Evolutionary conservation across 495 filamentous ascomycete genomes (phyloP).

Genomic region (Diplogelasinospora grovesii): DNA sequence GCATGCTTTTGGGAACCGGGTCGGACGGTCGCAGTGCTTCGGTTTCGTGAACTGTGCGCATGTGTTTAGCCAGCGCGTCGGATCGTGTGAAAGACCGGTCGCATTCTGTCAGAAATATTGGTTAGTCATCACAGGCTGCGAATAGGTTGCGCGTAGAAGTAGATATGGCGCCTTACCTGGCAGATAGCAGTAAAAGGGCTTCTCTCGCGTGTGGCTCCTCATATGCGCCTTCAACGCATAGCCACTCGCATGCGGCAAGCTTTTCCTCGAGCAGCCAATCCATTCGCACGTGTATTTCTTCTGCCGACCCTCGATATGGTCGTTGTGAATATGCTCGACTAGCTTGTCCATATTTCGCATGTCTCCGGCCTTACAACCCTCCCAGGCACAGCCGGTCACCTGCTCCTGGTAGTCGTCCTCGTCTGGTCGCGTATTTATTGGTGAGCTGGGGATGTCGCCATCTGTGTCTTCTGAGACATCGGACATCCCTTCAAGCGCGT

Average conservation of each 20-base stretch:
- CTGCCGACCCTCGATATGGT: slow-evolving; percentile 74
- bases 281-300: slow-evolving; percentile 87
- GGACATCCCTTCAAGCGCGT: slow-evolving; percentile 35
- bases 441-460: slow-evolving; percentile 71
- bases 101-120: too few relatives aligned
- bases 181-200: slow-evolving; percentile 92
- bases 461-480: slow-evolving; percentile 84
- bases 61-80: slow-evolving; percentile 94
- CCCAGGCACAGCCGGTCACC: slow-evolving; percentile 83
- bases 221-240: slow-evolving; percentile 96
- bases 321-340: slow-evolving; percentile 87
- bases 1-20: slow-evolving; percentile 71
- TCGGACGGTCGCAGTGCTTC: slow-evolving; percentile 86
- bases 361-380: slow-evolving; percentile 74
- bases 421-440: slow-evolving; percentile 54
- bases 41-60: slow-evolving; percentile 97
- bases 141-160: too few relatives aligned
- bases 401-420: slow-evolving; percentile 85
- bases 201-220: slow-evolving; percentile 95
- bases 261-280: slow-evolving; percentile 80
- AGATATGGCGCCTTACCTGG: slow-evolving; percentile 65
- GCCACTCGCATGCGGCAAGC: slow-evolving; percentile 83
- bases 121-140: not conserved
- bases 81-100: slow-evolving; percentile 96
- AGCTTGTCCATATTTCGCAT: slow-evolving; percentile 88